These are phyloP conservation scores for Musa acuminata DNA, from an alignment of 176 grass and related monocot species.

Conservation along the genomic window DNA sequence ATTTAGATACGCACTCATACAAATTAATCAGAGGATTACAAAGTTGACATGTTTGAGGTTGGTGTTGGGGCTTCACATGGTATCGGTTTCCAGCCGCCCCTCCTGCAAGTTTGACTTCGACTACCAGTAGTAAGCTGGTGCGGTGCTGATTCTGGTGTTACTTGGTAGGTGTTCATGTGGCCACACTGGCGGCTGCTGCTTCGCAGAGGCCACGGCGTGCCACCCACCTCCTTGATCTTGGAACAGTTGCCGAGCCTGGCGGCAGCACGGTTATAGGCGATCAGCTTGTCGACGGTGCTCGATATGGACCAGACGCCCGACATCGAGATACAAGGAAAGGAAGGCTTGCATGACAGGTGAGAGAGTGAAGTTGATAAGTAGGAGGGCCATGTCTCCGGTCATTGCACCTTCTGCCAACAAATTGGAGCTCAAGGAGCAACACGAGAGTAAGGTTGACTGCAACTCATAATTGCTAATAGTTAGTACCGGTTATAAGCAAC, in stretches of 20 bases:
- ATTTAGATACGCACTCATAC: too few species aligned
- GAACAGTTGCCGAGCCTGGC: conserved; percentile 47
- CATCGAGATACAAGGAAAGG: conserved; percentile 27
- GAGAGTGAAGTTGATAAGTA: conserved; percentile 35
- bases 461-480: neutral
- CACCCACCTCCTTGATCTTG: conserved; percentile 21
- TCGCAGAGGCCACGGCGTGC: neutral
- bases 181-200: conserved; percentile 5
- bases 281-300: conserved; percentile 68
- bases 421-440: neutral
- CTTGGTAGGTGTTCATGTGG: conserved; percentile 15
- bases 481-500: neutral
- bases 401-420: conserved; percentile 29
- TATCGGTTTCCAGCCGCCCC: conserved; percentile 16
- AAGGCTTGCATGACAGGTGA: conserved; percentile 66
- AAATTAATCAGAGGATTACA: too few species aligned
- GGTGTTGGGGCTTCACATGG: conserved; percentile 40
- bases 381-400: conserved; percentile 21
- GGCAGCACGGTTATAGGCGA: conserved; percentile 72
- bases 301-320: conserved; percentile 44
- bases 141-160: neutral
- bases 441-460: neutral
- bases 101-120: conserved; percentile 2
- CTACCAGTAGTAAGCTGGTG: conserved; percentile 5
- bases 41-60: too few species aligned